phyloP scores from a whole-genome alignment of 768 basidiomycete species.

The Crassisporium funariophilum region DNA sequence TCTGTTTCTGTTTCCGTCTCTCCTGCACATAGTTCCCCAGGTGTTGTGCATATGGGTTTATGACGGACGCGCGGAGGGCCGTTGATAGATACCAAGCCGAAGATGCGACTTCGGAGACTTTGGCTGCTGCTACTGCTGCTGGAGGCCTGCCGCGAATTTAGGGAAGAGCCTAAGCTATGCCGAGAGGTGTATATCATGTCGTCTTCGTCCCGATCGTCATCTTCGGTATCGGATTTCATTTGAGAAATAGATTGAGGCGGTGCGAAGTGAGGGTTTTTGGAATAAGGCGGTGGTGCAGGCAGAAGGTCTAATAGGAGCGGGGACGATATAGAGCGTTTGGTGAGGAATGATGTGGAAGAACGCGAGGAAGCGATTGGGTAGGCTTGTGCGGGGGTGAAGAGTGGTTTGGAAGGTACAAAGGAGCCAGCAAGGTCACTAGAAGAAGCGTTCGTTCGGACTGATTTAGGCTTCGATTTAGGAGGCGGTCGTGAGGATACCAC shows the following conservation, averaged over 20 bases:
- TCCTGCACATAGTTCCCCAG: constrained; percentile 60
- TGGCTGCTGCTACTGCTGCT: constrained; percentile 19
- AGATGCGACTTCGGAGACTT: constrained; percentile 34
- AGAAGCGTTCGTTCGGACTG: constrained; percentile 13
- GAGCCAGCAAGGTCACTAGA: constrained; percentile 14
- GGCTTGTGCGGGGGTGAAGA: constrained; percentile 24
- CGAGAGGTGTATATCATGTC: constrained; percentile 33
- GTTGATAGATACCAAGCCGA: constrained; percentile 20
- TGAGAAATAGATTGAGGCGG: not conserved
- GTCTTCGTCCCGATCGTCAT: constrained; percentile 34
- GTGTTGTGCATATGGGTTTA: constrained; percentile 64
- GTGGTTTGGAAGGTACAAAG: constrained; percentile 6
- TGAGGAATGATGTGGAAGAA: constrained; percentile 17
- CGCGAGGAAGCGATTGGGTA: constrained; percentile 18
- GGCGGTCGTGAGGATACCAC: not conserved
- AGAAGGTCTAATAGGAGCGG: constrained; percentile 20
- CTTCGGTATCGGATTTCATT: constrained; percentile 33
- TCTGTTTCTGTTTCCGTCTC: constrained; percentile 82
- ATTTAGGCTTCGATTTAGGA: constrained; percentile 8
- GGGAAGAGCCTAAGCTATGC: constrained; percentile 14
- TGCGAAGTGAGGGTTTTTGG: constrained; percentile 4
- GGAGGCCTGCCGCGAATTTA: too few relatives aligned
- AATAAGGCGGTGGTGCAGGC: constrained; percentile 13
- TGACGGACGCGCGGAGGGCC: constrained; percentile 33
- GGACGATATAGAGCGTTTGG: constrained; percentile 23